phyloP scores from a whole-genome alignment of 192 early-diverging fungal species.

The Podila minutissima region DNA sequence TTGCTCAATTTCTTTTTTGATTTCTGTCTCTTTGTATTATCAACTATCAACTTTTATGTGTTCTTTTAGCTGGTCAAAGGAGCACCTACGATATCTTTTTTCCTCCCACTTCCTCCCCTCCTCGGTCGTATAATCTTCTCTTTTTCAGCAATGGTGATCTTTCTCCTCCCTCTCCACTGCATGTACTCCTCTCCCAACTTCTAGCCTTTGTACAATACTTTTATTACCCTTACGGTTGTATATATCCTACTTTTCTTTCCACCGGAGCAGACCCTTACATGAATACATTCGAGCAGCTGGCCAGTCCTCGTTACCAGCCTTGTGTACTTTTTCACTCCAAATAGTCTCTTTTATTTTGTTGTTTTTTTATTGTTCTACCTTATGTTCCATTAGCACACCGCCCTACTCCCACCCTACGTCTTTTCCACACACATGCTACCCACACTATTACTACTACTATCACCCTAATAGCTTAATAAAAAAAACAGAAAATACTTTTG shows the following conservation, averaged over 20 bases:
- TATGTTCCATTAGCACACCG: no score
- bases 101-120: not conserved
- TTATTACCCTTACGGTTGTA: not conserved
- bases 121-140: no score
- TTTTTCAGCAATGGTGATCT: no score
- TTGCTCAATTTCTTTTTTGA: not conserved
- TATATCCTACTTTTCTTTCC: constrained; percentile 5
- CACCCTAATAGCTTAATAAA: not conserved
- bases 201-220: not conserved
- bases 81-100: not conserved
- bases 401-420: not conserved
- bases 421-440: not conserved
- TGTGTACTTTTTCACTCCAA: not conserved
- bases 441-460: not conserved
- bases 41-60: not conserved
- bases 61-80: not conserved
- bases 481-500: not conserved
- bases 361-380: not conserved
- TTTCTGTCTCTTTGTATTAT: constrained; percentile 1
- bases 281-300: no score
- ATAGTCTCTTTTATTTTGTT: constrained; percentile 1
- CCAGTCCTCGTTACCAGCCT: no score
- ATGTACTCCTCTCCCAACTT: not conserved
- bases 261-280: no score
- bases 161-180: no score